Conservation (phyloP, 352 stramenopile genomes). For the Pythium apleroticum region DNA sequence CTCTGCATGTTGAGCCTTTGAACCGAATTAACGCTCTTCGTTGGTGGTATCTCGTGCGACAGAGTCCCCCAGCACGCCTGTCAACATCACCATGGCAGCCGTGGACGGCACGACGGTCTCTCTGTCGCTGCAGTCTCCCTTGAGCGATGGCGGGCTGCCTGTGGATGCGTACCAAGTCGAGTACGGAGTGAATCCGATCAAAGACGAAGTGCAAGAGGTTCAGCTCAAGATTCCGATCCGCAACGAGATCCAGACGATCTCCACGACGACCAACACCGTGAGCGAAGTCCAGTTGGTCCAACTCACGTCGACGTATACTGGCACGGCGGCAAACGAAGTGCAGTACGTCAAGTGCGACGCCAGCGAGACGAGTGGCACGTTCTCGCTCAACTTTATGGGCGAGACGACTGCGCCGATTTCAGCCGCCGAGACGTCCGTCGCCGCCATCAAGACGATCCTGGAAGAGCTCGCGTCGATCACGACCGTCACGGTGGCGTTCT, state of each 20-base stretch:
- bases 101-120: slow-evolving; percentile 89
- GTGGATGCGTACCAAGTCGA: slow-evolving; percentile 93
- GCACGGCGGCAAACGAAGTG: slow-evolving; percentile 63
- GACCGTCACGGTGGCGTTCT: slow-evolving; percentile 81
- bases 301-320: slow-evolving; percentile 76
- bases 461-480: slow-evolving; percentile 90
- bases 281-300: slow-evolving; percentile 91
- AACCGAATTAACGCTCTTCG: not conserved
- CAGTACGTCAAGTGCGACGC: slow-evolving; percentile 93
- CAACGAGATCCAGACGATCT: slow-evolving; percentile 76
- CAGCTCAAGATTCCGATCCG: slow-evolving; percentile 54
- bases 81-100: slow-evolving; percentile 72
- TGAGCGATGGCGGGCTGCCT: slow-evolving; percentile 80
- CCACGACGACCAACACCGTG: slow-evolving; percentile 55
- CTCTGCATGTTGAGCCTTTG: no score
- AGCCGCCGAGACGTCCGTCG: slow-evolving; percentile 62
- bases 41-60: not conserved
- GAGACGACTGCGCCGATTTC: slow-evolving; percentile 89
- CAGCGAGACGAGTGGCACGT: slow-evolving; percentile 66
- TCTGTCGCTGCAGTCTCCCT: slow-evolving; percentile 72
- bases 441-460: slow-evolving; percentile 83
- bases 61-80: slow-evolving; percentile 63
- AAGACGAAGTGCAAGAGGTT: slow-evolving; percentile 82
- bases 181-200: slow-evolving; percentile 79
- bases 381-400: slow-evolving; percentile 83